These are phyloP conservation scores for Aspergillus baeticus DNA, from an alignment of 495 filamentous ascomycete genomes.

Conservation along the genomic window DNA sequence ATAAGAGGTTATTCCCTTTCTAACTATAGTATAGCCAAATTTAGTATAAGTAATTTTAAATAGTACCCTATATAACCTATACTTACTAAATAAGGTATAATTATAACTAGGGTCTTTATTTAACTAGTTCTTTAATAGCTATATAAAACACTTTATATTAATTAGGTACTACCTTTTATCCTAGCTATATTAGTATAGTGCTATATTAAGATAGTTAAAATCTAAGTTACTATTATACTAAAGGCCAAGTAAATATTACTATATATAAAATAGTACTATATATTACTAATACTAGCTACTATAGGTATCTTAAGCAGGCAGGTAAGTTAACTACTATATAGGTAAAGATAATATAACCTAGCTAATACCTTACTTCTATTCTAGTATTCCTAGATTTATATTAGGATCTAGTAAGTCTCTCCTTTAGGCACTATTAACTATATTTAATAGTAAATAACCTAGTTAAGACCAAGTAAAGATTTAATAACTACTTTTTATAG, in stretches of 20 bases:
- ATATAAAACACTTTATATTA: slow-evolving; percentile 3
- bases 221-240: slow-evolving; percentile 30
- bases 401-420: slow-evolving; percentile 16
- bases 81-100: slow-evolving; percentile 21
- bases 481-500: slow-evolving; percentile 16
- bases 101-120: slow-evolving; percentile 28
- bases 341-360: slow-evolving; percentile 15
- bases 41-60: slow-evolving; percentile 38
- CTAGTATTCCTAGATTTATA: slow-evolving; percentile 13
- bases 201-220: slow-evolving; percentile 33
- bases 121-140: slow-evolving; percentile 24
- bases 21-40: slow-evolving; percentile 47
- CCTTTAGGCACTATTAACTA: not conserved
- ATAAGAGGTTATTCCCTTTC: slow-evolving; percentile 37
- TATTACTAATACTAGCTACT: slow-evolving; percentile 1
- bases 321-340: slow-evolving; percentile 4
- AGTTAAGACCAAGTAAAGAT: too few relatives aligned
- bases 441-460: too few relatives aligned
- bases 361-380: slow-evolving; percentile 25
- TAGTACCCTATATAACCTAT: slow-evolving; percentile 29
- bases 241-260: slow-evolving; percentile 40
- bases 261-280: slow-evolving; percentile 32
- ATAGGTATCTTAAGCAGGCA: not conserved
- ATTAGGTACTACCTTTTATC: slow-evolving; percentile 9
- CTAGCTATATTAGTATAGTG: slow-evolving; percentile 18